These are phyloP conservation scores for Trametes cinnabarina DNA, from an alignment of 768 basidiomycete genomes.

Conservation along the genomic window DNA sequence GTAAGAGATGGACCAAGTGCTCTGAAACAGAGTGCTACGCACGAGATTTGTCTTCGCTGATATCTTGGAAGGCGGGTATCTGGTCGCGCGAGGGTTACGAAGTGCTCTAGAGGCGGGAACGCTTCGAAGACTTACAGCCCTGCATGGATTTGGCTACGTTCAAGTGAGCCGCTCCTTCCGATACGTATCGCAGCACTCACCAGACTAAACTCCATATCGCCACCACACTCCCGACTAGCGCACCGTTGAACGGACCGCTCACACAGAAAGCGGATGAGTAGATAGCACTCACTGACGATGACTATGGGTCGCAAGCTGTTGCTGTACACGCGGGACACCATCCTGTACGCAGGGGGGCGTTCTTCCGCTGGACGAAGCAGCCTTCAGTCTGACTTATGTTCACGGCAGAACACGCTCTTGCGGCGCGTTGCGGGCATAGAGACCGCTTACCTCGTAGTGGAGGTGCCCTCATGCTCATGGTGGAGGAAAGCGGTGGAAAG, in stretches of 20 bases:
- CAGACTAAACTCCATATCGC: constrained; percentile 61
- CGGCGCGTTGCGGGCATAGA: background rate
- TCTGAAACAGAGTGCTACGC: constrained; percentile 24
- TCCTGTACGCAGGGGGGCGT: constrained; percentile 54
- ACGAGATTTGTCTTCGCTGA: constrained; percentile 48
- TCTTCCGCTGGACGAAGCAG: constrained; percentile 6
- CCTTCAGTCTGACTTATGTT: background rate
- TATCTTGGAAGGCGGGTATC: constrained; percentile 64
- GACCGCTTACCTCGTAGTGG: constrained; percentile 9
- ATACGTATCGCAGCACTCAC: constrained; percentile 41
- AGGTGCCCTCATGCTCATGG: constrained; percentile 13
- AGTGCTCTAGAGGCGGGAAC: background rate
- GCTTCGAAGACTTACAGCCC: constrained; percentile 5
- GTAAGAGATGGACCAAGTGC: background rate
- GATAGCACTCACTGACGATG: constrained; percentile 30
- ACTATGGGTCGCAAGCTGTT: constrained; percentile 65
- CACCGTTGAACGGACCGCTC: background rate
- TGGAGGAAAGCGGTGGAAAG: too few species aligned
- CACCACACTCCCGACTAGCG: constrained; percentile 38
- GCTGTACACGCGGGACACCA: constrained; percentile 53
- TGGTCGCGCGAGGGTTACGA: constrained; percentile 22
- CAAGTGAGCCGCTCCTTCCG: constrained; percentile 23
- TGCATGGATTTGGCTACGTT: constrained; percentile 26
- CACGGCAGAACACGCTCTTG: background rate
- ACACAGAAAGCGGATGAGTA: background rate